A percentile compares a stretch with the other conserved stretches of the same genome.
These are phyloP conservation scores for Malassezia equina DNA, from an alignment of 1,284 basidiomycete species.

Conservation along the genomic window DNA sequence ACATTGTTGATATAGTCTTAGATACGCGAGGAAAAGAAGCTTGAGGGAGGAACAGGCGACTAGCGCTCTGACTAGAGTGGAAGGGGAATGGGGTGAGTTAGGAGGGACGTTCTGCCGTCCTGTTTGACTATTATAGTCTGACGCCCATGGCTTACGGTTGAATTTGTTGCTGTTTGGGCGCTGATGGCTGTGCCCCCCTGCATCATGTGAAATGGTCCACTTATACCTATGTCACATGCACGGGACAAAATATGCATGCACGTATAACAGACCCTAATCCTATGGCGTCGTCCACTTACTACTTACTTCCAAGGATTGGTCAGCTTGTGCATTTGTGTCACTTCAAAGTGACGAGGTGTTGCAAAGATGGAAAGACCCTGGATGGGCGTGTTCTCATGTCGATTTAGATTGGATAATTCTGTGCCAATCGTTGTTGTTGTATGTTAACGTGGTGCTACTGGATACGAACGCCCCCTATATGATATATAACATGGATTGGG, in stretches of 20 bases:
- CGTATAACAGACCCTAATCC: background rate
- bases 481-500: no score
- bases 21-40: background rate
- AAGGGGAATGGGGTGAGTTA: background rate
- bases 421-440: no score
- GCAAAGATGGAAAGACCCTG: no score
- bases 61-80: conserved; percentile 10
- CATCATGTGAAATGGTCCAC: background rate
- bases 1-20: conserved; percentile 6
- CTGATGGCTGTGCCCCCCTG: background rate
- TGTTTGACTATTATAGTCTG: background rate
- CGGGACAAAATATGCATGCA: background rate
- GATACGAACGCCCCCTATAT: no score
- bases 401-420: no score
- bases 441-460: no score
- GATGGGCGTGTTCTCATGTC: no score
- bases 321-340: background rate
- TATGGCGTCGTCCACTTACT: no score
- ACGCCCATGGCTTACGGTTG: background rate
- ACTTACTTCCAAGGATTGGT: background rate
- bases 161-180: background rate
- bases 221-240: background rate
- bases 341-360: background rate
- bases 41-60: background rate
- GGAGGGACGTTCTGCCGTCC: no score